Evolutionary conservation across 2,329 filamentous ascomycete genomes (phyloP).

Genomic region (Penicillium polonicum): DNA sequence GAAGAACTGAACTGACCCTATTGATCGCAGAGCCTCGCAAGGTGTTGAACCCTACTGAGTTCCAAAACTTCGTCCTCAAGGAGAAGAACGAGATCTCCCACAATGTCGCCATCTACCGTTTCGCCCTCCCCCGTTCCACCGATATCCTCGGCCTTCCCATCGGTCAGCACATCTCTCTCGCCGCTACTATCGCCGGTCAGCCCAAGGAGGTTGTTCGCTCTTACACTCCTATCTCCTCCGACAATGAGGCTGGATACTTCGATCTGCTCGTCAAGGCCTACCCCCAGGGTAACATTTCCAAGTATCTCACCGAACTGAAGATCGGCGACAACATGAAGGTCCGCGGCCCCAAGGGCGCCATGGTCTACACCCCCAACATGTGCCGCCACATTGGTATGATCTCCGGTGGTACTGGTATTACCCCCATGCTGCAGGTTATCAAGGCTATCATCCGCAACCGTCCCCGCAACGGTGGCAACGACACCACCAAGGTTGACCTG

Average conservation of each 20-base stretch:
- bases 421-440: conserved; percentile 95
- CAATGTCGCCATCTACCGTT: conserved; percentile 98
- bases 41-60: conserved; percentile 79
- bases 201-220: conserved; percentile 84
- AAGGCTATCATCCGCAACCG: conserved; percentile 84
- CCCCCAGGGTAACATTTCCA: conserved; percentile 95
- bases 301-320: conserved; percentile 78
- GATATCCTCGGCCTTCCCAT: conserved; percentile 93
- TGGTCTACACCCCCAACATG: conserved; percentile 97
- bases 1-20: conserved; percentile 13
- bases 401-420: conserved; percentile 94
- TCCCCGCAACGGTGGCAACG: conserved; percentile 62
- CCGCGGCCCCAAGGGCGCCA: conserved; percentile 92
- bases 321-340: conserved; percentile 88
- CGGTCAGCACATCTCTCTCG: conserved; percentile 97
- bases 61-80: conserved; percentile 89
- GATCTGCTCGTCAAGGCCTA: conserved; percentile 98
- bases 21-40: conserved; percentile 64
- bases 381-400: conserved; percentile 97
- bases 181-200: conserved; percentile 72
- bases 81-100: conserved; percentile 96
- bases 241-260: conserved; percentile 86
- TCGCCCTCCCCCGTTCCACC: conserved; percentile 72
- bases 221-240: conserved; percentile 88
- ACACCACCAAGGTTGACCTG: conserved; percentile 85